A percentile compares a stretch with the other conserved stretches of the same genome.
phyloP scores from a whole-genome alignment of 257 asterid genomes.

The Nicotiana sylvestris region DNA sequence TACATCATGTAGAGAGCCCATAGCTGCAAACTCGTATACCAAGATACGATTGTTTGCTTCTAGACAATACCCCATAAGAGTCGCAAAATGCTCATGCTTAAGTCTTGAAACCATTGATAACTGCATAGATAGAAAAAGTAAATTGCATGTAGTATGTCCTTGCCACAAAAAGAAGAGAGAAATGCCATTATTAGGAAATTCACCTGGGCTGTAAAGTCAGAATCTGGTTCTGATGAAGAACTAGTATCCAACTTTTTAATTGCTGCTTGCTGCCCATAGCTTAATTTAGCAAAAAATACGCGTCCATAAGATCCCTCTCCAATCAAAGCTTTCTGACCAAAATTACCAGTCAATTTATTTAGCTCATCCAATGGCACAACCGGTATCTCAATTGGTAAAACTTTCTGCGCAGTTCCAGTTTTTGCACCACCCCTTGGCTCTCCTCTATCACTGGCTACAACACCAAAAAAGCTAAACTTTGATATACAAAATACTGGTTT shows the following conservation, averaged over 20 bases:
- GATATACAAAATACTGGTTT: background rate
- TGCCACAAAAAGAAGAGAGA: background rate
- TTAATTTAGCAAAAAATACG: conserved; percentile 39
- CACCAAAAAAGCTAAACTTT: background rate
- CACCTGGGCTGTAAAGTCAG: conserved; percentile 70
- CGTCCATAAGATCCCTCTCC: conserved; percentile 30
- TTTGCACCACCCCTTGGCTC: conserved; percentile 57
- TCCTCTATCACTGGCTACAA: conserved; percentile 49
- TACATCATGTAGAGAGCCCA: conserved; percentile 84
- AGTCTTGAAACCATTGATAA: conserved; percentile 76
- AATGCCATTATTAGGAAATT: background rate
- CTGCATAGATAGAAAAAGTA: conserved; percentile 23
- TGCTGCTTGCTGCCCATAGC: conserved; percentile 54
- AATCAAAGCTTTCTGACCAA: conserved; percentile 24
- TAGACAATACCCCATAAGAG: conserved; percentile 68
- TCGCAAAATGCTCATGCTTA: conserved; percentile 62
- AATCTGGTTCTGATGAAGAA: conserved; percentile 55
- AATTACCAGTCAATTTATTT: conserved; percentile 17
- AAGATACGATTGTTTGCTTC: conserved; percentile 60
- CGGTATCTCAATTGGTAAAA: conserved; percentile 73
- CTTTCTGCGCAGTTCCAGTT: conserved; percentile 61
- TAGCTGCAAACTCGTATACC: conserved; percentile 66
- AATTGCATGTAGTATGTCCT: background rate
- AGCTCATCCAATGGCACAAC: conserved; percentile 34
- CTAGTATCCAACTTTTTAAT: conserved; percentile 70